Conservation (phyloP, 768 basidiomycete species). For the Trametes cingulata region DNA sequence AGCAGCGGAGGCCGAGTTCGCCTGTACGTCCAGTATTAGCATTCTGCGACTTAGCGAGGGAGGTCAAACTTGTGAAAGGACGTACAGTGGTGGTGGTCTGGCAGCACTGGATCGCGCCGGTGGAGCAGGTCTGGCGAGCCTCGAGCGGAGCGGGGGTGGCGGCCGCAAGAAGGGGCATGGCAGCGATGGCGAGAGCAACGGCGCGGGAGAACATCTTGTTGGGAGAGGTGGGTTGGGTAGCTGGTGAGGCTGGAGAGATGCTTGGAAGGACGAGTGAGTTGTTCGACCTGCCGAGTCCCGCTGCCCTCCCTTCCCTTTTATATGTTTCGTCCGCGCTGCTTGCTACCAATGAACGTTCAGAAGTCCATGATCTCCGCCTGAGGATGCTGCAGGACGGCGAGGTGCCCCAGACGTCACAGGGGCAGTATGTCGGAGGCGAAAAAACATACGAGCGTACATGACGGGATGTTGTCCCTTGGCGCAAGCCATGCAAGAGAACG, state of each 20-base stretch:
- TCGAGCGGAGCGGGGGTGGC: slow-evolving; percentile 8
- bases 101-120: slow-evolving; percentile 14
- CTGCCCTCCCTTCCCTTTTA: background rate
- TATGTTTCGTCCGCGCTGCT: background rate
- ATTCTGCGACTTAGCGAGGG: too few relatives aligned
- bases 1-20: background rate
- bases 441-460: background rate
- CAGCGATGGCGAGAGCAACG: slow-evolving; percentile 8
- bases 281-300: slow-evolving; percentile 1
- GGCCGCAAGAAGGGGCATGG: slow-evolving; percentile 16
- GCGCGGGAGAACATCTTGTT: slow-evolving; percentile 21
- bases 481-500: background rate
- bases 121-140: slow-evolving; percentile 9
- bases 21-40: background rate
- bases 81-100: slow-evolving; percentile 2
- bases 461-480: background rate
- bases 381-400: background rate
- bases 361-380: background rate
- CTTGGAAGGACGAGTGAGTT: background rate
- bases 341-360: too few relatives aligned
- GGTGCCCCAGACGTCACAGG: slow-evolving; percentile 10
- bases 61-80: too few relatives aligned
- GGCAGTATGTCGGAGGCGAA: background rate
- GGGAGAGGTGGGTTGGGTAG: background rate
- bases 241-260: background rate